Conservation (phyloP, 2,329 filamentous ascomycete genomes). For the Aspergillus sp. region DNA sequence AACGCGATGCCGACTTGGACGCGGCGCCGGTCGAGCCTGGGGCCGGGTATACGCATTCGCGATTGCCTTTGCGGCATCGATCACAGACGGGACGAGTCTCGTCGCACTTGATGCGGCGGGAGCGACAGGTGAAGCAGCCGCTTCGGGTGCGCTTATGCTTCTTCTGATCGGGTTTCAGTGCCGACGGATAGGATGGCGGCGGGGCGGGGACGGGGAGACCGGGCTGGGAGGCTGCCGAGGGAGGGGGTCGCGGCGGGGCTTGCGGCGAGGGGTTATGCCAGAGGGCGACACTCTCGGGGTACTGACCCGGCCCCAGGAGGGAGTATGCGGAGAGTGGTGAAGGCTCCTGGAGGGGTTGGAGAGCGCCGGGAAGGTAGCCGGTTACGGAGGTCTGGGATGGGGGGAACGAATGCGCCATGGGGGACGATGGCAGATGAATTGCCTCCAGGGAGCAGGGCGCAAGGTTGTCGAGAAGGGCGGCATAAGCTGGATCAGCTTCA, state of each 20-base stretch:
- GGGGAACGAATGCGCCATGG: slow-evolving; percentile 32
- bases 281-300: slow-evolving; percentile 44
- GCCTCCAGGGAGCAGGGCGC: slow-evolving; percentile 17
- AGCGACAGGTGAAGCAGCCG: slow-evolving; percentile 89
- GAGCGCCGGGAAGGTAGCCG: slow-evolving; percentile 23
- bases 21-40: slow-evolving; percentile 40
- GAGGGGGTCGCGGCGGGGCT: slow-evolving; percentile 10
- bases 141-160: slow-evolving; percentile 93
- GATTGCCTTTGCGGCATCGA: slow-evolving; percentile 83
- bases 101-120: slow-evolving; percentile 91
- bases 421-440: slow-evolving; percentile 12
- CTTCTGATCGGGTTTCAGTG: slow-evolving; percentile 61
- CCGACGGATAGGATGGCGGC: slow-evolving; percentile 18
- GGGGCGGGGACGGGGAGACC: slow-evolving; percentile 12
- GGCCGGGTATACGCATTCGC: slow-evolving; percentile 87
- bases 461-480: slow-evolving; percentile 7
- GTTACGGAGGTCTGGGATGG: slow-evolving; percentile 30
- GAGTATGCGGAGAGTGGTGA: slow-evolving; percentile 31
- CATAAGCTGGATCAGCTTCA: slow-evolving; percentile 18
- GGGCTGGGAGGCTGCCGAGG: slow-evolving; percentile 8
- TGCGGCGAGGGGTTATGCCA: slow-evolving; percentile 39
- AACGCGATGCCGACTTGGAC: slow-evolving; percentile 42
- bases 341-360: slow-evolving; percentile 22
- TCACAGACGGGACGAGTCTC: slow-evolving; percentile 86
- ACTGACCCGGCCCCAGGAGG: slow-evolving; percentile 34